These are phyloP conservation scores for Puccinia coronata DNA, from an alignment of 1,284 basidiomycete species.

Conservation along the genomic window DNA sequence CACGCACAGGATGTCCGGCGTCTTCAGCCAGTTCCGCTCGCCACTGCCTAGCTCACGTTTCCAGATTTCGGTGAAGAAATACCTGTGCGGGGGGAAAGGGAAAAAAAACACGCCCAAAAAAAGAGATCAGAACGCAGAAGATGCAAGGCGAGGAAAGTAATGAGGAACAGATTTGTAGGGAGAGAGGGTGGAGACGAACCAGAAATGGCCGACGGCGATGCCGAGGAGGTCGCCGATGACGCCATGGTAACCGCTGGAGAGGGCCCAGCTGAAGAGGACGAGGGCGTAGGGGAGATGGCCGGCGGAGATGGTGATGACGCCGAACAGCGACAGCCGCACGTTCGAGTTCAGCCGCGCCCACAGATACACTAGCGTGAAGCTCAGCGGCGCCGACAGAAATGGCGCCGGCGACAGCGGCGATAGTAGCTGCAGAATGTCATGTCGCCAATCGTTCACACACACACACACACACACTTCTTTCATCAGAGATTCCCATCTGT, in stretches of 20 bases:
- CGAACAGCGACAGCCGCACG: slow-evolving; percentile 92
- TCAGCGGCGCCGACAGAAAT: slow-evolving; percentile 72
- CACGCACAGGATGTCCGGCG: slow-evolving; percentile 76
- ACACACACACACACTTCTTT: background rate
- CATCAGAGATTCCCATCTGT: background rate
- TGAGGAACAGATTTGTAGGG: background rate
- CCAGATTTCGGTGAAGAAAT: slow-evolving; percentile 95
- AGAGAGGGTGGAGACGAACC: slow-evolving; percentile 58
- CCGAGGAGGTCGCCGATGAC: slow-evolving; percentile 63
- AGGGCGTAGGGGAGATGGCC: slow-evolving; percentile 91
- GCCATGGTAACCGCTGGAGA: slow-evolving; percentile 66
- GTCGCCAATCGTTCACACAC: no score
- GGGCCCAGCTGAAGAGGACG: slow-evolving; percentile 80
- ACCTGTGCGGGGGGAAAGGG: slow-evolving; percentile 61
- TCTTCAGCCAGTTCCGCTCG: slow-evolving; percentile 71
- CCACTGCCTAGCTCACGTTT: slow-evolving; percentile 83
- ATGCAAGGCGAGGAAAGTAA: background rate
- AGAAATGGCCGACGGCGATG: slow-evolving; percentile 83
- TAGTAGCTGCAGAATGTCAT: slow-evolving; percentile 17
- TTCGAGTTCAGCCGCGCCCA: slow-evolving; percentile 93
- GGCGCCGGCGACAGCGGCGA: slow-evolving; percentile 46
- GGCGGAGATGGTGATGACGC: slow-evolving; percentile 87
- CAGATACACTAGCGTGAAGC: slow-evolving; percentile 80
- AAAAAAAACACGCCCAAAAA: no score
- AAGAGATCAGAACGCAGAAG: background rate